Evolutionary conservation across 2,329 filamentous ascomycete species (phyloP).

Genomic region (Ophiocordyceps camponoti-floridani): DNA sequence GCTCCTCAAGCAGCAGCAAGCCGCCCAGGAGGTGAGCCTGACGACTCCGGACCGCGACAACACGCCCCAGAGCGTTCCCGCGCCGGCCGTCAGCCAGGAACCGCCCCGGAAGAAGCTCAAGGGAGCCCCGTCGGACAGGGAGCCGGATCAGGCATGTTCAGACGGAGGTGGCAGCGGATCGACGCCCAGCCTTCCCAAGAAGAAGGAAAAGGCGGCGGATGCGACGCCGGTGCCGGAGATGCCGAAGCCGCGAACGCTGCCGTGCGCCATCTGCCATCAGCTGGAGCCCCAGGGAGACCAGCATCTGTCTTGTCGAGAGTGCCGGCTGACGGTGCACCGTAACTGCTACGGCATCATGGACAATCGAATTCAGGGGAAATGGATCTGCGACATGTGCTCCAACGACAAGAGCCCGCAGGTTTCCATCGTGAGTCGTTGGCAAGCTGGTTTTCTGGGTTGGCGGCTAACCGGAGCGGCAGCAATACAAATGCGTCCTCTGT

Average conservation of each 20-base stretch:
- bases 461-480: constrained; percentile 15
- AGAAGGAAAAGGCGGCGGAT: constrained; percentile 38
- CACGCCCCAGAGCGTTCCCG: constrained; percentile 12
- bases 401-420: constrained; percentile 87
- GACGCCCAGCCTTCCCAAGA: constrained; percentile 24
- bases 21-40: constrained; percentile 40
- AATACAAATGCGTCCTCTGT: constrained; percentile 86
- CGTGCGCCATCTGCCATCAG: constrained; percentile 70
- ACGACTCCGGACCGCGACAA: constrained; percentile 24
- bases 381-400: constrained; percentile 88
- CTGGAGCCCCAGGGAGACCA: constrained; percentile 55
- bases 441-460: neutral
- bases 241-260: constrained; percentile 60
- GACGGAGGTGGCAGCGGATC: constrained; percentile 25
- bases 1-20: constrained; percentile 53
- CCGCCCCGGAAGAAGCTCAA: constrained; percentile 51
- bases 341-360: constrained; percentile 77
- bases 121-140: constrained; percentile 22
- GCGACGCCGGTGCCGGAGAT: constrained; percentile 52
- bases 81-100: constrained; percentile 20
- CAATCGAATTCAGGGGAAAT: constrained; percentile 56
- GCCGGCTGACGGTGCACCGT: constrained; percentile 78
- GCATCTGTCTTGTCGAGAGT: constrained; percentile 67
- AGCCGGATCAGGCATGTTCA: constrained; percentile 25
- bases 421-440: constrained; percentile 53